Base-by-base conservation (phyloP, 768 basidiomycete genomes). In the Kwoniella dendrophila region DNA sequence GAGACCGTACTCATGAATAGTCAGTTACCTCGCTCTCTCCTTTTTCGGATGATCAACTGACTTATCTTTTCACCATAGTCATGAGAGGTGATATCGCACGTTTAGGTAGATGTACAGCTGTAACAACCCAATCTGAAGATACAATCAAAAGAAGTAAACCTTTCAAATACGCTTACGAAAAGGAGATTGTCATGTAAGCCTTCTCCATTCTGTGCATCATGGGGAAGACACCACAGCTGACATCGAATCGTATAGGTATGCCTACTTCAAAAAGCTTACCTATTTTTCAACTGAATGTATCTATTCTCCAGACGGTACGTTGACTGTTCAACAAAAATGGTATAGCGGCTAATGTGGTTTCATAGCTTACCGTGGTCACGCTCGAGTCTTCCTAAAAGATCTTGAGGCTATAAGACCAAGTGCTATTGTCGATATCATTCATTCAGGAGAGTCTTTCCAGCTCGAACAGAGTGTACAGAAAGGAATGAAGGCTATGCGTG, bases 281-380 rank as follows among this genome's bases (percentile, higher is more conserved):
- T 99, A 99, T 79, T 97, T 96, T 80, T 97, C 94, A 1, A 99
- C 95, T 7, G 96, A 99, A 76, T 99, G 96, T 78, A 97, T 98
- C 69, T 99, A 99, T 79, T 94, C 93, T 3, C 95, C 96, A 8
- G 96, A 97, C 34, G 79, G 78, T 78, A 26, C 18, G 76, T 69
- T 14, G 8, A 16, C 14, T 36, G 43, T 18, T 52, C 51, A 26
- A n/a, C n/a, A n/a, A n/a, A n/a, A n/a, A n/a, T n/a, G 1, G 3
- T 27, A 40, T 18, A 30, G 29, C 16, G 7, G 32, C 56, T 64
- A 16, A 59, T 48, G 20, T 16, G 20, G 8, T 16, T 20, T 26
- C 12, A 6, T 50, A 76, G 96, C 96, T 4, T 99, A 99, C 77
- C 89, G 96, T 7, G 96, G 96, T 0, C 94, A 98, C 75, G 93